Conservation (phyloP, 2,329 filamentous ascomycete species). For the Colletotrichum tabaci region DNA sequence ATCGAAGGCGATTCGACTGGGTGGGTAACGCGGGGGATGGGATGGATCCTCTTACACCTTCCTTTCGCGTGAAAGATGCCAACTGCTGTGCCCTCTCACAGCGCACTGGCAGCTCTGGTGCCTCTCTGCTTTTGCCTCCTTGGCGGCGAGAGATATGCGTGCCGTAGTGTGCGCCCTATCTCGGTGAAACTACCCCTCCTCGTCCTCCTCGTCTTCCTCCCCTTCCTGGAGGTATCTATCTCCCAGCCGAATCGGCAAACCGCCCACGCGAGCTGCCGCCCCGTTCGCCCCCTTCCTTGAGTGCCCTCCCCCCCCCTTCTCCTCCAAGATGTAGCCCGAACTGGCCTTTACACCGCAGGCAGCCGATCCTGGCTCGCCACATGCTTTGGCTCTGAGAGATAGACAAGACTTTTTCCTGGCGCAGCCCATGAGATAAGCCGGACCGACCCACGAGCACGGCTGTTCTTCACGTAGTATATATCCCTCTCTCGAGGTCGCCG, state of each 20-base stretch:
- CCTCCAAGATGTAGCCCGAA: slow-evolving; percentile 3
- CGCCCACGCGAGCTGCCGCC: slow-evolving; percentile 13
- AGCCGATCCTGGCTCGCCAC: slow-evolving; percentile 34
- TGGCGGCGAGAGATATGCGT: slow-evolving; percentile 30
- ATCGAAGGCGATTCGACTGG: slow-evolving; percentile 17
- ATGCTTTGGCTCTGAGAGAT: slow-evolving; percentile 20
- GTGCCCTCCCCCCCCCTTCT: too few species aligned
- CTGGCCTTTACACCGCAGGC: slow-evolving; percentile 21
- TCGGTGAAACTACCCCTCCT: slow-evolving; percentile 8
- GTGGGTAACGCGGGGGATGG: slow-evolving; percentile 37
- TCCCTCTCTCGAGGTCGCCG: slow-evolving; percentile 7
- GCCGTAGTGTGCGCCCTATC: slow-evolving; percentile 23
- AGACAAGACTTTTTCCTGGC: slow-evolving; percentile 29
- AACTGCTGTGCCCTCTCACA: slow-evolving; percentile 28
- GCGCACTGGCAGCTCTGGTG: background rate
- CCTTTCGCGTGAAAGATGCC: slow-evolving; percentile 41
- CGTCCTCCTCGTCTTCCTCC: too few species aligned
- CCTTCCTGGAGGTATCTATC: background rate
- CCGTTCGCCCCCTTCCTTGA: background rate
- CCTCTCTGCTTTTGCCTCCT: slow-evolving; percentile 16
- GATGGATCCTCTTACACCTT: slow-evolving; percentile 41
- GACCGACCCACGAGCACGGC: slow-evolving; percentile 22
- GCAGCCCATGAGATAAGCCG: slow-evolving; percentile 7
- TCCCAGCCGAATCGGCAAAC: background rate
- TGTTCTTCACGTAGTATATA: slow-evolving; percentile 31